These are phyloP conservation scores for Venturia aucupariae DNA, from an alignment of 2,329 filamentous ascomycete genomes.

Conservation along the genomic window DNA sequence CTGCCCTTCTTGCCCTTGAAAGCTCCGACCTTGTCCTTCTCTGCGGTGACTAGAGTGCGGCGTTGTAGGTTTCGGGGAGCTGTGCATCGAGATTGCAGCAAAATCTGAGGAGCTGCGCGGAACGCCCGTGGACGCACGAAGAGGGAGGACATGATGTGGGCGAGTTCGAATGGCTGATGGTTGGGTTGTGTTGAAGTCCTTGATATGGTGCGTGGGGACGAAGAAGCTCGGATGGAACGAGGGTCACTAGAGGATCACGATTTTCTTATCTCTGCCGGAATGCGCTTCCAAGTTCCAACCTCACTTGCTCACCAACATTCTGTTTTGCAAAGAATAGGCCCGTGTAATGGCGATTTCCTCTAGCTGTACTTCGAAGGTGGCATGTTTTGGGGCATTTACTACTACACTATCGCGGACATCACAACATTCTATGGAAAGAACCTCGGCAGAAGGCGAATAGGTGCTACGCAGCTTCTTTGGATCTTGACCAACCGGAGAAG, in stretches of 20 bases:
- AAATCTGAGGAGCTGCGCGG: slow-evolving; percentile 6
- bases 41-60: slow-evolving; percentile 46
- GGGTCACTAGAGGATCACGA: background rate
- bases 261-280: background rate
- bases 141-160: slow-evolving; percentile 6
- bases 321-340: background rate
- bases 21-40: slow-evolving; percentile 68
- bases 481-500: no score
- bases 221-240: background rate
- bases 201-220: background rate
- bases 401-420: no score
- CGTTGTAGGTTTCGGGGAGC: background rate
- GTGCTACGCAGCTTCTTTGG: no score
- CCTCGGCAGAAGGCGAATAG: no score
- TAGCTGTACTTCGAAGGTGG: background rate
- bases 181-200: background rate
- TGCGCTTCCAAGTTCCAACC: background rate
- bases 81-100: background rate
- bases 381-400: no score
- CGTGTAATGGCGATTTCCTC: background rate
- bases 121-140: slow-evolving; percentile 9
- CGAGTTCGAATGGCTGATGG: slow-evolving; percentile 2
- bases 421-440: no score
- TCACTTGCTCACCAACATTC: background rate
- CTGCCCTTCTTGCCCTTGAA: slow-evolving; percentile 86